Evolutionary conservation across 495 filamentous ascomycete genomes (phyloP).

Genomic region (Lindgomyces ingoldianus): DNA sequence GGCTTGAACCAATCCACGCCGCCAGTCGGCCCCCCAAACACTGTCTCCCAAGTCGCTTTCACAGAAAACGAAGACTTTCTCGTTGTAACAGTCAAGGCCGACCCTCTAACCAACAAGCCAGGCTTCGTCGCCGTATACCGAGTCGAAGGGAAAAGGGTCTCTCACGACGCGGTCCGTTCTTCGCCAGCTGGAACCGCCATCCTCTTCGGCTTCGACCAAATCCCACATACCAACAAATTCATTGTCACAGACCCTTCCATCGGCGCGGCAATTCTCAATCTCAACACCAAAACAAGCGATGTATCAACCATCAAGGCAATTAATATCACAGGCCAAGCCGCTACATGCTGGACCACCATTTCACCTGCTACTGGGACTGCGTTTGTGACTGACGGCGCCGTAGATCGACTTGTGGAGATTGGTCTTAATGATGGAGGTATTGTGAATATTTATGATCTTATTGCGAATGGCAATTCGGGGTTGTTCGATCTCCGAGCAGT

Average conservation of each 20-base stretch:
- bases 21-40: slow-evolving; percentile 4
- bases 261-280: slow-evolving; percentile 1
- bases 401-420: slow-evolving; percentile 10
- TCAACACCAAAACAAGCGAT: neutral
- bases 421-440: neutral
- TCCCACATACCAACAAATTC: slow-evolving; percentile 4
- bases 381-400: slow-evolving; percentile 12
- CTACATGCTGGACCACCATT: slow-evolving; percentile 15
- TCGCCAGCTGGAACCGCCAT: slow-evolving; percentile 3
- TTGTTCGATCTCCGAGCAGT: neutral
- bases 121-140: slow-evolving; percentile 9
- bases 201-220: slow-evolving; percentile 10
- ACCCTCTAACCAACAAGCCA: neutral
- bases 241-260: slow-evolving; percentile 12
- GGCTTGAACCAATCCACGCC: slow-evolving; percentile 11
- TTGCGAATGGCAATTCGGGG: neutral
- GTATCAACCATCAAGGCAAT: neutral
- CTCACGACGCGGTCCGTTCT: neutral
- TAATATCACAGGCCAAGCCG: slow-evolving; percentile 1
- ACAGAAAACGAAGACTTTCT: slow-evolving; percentile 7
- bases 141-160: neutral
- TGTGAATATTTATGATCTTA: neutral
- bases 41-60: slow-evolving; percentile 17
- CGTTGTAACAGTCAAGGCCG: slow-evolving; percentile 8
- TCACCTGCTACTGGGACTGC: neutral